A percentile compares a stretch with the other conserved stretches of the same genome.
Evolutionary conservation across 1,284 basidiomycete genomes (phyloP).

Genomic region (Ceratobasidium sp.): DNA sequence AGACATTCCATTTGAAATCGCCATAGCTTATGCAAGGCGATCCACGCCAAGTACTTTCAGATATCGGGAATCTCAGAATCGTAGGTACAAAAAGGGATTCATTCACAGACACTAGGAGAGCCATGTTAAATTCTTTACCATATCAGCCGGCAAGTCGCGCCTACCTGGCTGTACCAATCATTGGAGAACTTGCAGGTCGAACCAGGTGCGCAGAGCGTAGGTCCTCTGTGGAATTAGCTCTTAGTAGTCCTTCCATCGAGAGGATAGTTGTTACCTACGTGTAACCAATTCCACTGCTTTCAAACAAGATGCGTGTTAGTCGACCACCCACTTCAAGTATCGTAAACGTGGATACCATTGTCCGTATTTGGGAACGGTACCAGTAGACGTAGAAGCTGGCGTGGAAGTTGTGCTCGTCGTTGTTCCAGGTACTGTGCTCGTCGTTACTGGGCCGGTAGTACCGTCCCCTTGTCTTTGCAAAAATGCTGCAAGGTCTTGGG

Average conservation of each 20-base stretch:
- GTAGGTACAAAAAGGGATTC: too few species aligned
- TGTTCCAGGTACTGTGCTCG: neutral
- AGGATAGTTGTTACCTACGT: neutral
- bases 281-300: constrained; percentile 36
- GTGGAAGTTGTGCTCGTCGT: constrained; percentile 27
- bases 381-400: constrained; percentile 32
- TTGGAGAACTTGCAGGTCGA: constrained; percentile 28
- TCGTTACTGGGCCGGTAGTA: neutral
- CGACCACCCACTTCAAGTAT: too few species aligned
- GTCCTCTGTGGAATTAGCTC: neutral
- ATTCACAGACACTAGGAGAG: too few species aligned
- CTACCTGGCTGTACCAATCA: constrained; percentile 29
- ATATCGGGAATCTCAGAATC: too few species aligned
- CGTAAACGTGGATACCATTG: constrained; percentile 16
- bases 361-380: constrained; percentile 31
- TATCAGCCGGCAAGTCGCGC: neutral
- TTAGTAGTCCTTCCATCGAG: neutral
- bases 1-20: too few species aligned
- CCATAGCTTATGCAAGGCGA: too few species aligned
- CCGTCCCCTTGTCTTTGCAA: constrained; percentile 15
- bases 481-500: constrained; percentile 24
- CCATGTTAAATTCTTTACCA: too few species aligned
- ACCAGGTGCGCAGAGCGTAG: constrained; percentile 21
- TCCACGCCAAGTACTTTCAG: too few species aligned
- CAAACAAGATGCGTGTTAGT: neutral